Percentiles rank a stretch among this genome's conserved stretches.
Conservation (phyloP, 495 filamentous ascomycete genomes). For the Penicillium cosmopolitanum region DNA sequence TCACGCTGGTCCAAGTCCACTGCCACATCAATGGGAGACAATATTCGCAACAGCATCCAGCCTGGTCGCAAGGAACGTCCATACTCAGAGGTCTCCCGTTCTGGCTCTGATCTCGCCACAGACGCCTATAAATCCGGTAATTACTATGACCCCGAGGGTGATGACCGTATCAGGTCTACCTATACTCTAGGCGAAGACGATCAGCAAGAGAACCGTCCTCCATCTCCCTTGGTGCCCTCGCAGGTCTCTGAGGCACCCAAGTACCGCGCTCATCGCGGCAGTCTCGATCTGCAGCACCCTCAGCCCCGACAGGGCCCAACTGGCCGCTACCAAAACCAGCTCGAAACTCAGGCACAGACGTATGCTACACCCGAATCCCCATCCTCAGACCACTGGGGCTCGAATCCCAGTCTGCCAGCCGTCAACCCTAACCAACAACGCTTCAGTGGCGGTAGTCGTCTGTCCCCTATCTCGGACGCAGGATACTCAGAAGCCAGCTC, state of each 20-base stretch:
- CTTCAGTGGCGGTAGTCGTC: slow-evolving; percentile 48
- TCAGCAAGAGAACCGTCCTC: slow-evolving; percentile 55
- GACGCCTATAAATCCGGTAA: slow-evolving; percentile 64
- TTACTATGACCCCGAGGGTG: slow-evolving; percentile 65
- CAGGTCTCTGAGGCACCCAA: slow-evolving; percentile 81
- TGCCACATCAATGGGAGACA: slow-evolving; percentile 70
- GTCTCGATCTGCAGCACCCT: slow-evolving; percentile 85
- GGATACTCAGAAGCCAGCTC: slow-evolving; percentile 53
- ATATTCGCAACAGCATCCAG: slow-evolving; percentile 56
- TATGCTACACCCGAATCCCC: slow-evolving; percentile 70
- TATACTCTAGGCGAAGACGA: slow-evolving; percentile 59
- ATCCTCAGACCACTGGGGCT: slow-evolving; percentile 74
- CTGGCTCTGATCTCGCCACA: slow-evolving; percentile 67
- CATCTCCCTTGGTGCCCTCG: slow-evolving; percentile 65
- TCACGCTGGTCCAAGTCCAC: slow-evolving; percentile 98
- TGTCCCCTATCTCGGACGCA: slow-evolving; percentile 57
- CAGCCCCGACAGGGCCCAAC: slow-evolving; percentile 85
- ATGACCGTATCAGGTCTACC: slow-evolving; percentile 72
- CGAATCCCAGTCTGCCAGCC: slow-evolving; percentile 54
- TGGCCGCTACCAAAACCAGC: slow-evolving; percentile 75
- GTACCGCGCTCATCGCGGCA: slow-evolving; percentile 88
- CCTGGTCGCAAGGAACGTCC: slow-evolving; percentile 53
- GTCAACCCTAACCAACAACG: slow-evolving; percentile 44
- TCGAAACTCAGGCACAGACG: slow-evolving; percentile 78
- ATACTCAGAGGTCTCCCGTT: slow-evolving; percentile 64